Conservation (phyloP, 2,329 filamentous ascomycete genomes). For the Pseudohalonectria lignicola region DNA sequence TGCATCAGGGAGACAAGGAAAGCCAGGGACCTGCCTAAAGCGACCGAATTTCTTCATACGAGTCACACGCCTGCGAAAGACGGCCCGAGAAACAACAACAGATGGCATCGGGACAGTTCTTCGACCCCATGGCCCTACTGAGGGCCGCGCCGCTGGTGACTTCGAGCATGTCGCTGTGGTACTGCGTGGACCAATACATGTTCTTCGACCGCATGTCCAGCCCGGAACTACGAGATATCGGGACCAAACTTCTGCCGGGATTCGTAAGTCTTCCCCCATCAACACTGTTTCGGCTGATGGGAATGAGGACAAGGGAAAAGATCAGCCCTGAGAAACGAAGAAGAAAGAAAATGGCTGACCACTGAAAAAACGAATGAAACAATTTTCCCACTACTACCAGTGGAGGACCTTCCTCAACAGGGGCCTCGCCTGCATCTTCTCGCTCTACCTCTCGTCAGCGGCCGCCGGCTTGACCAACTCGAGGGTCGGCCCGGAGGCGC, state of each 20-base stretch:
- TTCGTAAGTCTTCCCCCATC: slow-evolving; percentile 7
- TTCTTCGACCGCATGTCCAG: slow-evolving; percentile 7
- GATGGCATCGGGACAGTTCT: slow-evolving; percentile 10
- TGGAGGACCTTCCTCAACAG: slow-evolving; percentile 13
- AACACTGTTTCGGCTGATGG: too few species aligned
- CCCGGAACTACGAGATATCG: slow-evolving; percentile 2
- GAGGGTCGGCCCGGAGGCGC: slow-evolving; percentile 5
- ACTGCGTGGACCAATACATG: slow-evolving; percentile 12
- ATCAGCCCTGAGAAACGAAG: too few species aligned
- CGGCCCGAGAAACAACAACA: background rate
- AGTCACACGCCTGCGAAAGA: too few species aligned
- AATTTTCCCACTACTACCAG: too few species aligned
- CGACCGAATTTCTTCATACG: too few species aligned
- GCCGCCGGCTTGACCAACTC: slow-evolving; percentile 16
- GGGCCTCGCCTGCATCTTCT: slow-evolving; percentile 11
- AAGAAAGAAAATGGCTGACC: background rate
- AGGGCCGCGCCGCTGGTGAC: slow-evolving; percentile 17
- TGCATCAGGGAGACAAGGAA: too few species aligned
- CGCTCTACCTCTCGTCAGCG: slow-evolving; percentile 14
- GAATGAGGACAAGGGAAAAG: too few species aligned
- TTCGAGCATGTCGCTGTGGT: slow-evolving; percentile 16
- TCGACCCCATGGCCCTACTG: slow-evolving; percentile 12
- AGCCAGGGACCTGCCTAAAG: too few species aligned
- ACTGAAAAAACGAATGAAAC: background rate
- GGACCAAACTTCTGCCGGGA: slow-evolving; percentile 10